A percentile compares a stretch with the other conserved stretches of the same genome.
Evolutionary conservation across 202 grass and related monocot genomes (phyloP).

Genomic region (Sporobolus alterniflorus): DNA sequence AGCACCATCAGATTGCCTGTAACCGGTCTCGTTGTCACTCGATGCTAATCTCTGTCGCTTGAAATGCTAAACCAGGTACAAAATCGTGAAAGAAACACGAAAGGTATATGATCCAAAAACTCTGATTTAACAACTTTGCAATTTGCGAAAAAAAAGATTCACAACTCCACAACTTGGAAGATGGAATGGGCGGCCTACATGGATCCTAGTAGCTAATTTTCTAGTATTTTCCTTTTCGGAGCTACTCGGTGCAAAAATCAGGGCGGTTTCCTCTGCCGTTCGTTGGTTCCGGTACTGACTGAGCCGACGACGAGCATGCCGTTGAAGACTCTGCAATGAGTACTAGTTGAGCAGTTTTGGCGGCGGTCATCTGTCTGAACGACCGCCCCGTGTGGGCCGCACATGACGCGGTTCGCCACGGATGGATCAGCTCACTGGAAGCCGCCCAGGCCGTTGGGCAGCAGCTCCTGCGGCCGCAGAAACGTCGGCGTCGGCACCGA

Average conservation of each 20-base stretch:
- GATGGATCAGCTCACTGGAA: constrained; percentile 49
- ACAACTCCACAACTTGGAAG: constrained; percentile 48
- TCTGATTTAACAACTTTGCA: constrained; percentile 5
- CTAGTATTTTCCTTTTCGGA: background rate
- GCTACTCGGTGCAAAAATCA: constrained; percentile 27
- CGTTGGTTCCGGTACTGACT: constrained; percentile 7
- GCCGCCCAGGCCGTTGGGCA: constrained; percentile 47
- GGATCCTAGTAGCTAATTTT: constrained; percentile 6
- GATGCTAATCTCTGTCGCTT: background rate
- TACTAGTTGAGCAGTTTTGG: background rate
- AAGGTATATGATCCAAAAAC: background rate
- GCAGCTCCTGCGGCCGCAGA: constrained; percentile 61
- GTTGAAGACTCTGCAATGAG: background rate
- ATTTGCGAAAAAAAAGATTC: constrained; percentile 58
- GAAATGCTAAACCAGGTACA: background rate
- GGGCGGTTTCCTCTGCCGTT: constrained; percentile 7
- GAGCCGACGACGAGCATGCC: background rate
- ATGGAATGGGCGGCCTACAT: constrained; percentile 40
- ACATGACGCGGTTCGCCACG: constrained; percentile 23
- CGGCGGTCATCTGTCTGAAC: constrained; percentile 24
- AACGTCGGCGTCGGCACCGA: constrained; percentile 40
- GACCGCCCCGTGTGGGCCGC: background rate
- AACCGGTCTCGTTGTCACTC: background rate
- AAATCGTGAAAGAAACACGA: background rate
- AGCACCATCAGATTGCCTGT: background rate